These are phyloP conservation scores for Dactylonectria macrodidyma DNA, from an alignment of 2,329 filamentous ascomycete genomes.

Conservation along the genomic window DNA sequence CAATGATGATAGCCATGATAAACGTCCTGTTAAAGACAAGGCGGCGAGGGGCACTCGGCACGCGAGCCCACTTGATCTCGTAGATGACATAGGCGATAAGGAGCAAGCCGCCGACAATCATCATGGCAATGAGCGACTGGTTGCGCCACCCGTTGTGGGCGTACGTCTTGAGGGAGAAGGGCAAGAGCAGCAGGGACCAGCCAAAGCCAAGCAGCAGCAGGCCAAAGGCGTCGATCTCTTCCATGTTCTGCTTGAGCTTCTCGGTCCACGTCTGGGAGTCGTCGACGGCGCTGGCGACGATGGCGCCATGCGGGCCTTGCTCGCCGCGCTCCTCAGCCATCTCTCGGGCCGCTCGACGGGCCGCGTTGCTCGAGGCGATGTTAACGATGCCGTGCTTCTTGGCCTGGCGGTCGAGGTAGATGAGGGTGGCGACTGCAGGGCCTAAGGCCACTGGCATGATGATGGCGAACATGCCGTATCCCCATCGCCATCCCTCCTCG, in stretches of 20 bases:
- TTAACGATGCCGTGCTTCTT: conserved; percentile 63
- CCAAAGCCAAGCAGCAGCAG: conserved; percentile 63
- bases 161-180: conserved; percentile 70
- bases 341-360: conserved; percentile 50
- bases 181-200: conserved; percentile 74
- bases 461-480: conserved; percentile 73
- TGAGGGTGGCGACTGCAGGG: conserved; percentile 67
- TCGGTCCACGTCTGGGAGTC: conserved; percentile 40
- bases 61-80: conserved; percentile 54
- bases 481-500: conserved; percentile 55
- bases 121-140: conserved; percentile 59
- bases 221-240: conserved; percentile 56
- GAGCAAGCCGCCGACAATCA: conserved; percentile 56
- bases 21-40: conserved; percentile 52
- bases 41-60: conserved; percentile 45
- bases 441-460: conserved; percentile 69
- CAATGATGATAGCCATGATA: conserved; percentile 49
- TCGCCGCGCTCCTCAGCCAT: conserved; percentile 34
- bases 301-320: conserved; percentile 37
- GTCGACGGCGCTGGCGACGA: conserved; percentile 32
- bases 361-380: conserved; percentile 53
- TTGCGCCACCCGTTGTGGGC: conserved; percentile 58
- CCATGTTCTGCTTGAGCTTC: conserved; percentile 56
- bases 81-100: conserved; percentile 63
- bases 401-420: conserved; percentile 71